phyloP scores from a whole-genome alignment of 2,329 filamentous ascomycete genomes.

The Fusarium chaquense region DNA sequence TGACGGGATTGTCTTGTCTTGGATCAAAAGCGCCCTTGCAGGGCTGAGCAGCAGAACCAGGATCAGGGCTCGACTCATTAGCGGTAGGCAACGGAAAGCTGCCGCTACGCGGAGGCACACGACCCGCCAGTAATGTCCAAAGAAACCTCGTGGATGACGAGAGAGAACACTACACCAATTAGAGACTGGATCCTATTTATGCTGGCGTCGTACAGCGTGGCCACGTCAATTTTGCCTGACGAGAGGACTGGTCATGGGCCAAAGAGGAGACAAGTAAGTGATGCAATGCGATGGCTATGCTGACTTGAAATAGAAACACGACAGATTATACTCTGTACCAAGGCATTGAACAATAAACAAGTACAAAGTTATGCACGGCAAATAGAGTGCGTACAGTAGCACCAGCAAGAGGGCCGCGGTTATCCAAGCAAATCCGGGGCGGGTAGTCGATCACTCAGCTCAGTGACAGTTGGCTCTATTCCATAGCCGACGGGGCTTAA shows the following conservation, averaged over 20 bases:
- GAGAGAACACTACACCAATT: conserved; percentile 19
- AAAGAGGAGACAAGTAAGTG: conserved; percentile 23
- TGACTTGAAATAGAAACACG: conserved; percentile 10
- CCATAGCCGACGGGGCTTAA: conserved; percentile 2
- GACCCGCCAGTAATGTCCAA: conserved; percentile 18
- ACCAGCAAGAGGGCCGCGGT: conserved; percentile 12
- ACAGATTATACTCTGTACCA: no score
- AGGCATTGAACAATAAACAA: conserved; percentile 18
- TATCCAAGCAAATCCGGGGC: conserved; percentile 43
- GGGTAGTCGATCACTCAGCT: conserved; percentile 41
- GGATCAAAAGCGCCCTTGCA: conserved; percentile 17
- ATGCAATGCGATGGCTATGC: conserved; percentile 21
- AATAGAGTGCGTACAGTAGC: conserved; percentile 38
- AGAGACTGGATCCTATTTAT: conserved; percentile 17
- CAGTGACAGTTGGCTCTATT: not conserved
- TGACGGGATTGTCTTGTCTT: not conserved
- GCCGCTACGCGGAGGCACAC: conserved; percentile 24
- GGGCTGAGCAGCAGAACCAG: conserved; percentile 28
- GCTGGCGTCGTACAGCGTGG: conserved; percentile 33
- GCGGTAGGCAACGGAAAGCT: conserved; percentile 30
- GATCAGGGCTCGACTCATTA: conserved; percentile 9
- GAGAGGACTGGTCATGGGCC: not conserved
- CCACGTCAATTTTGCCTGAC: conserved; percentile 32
- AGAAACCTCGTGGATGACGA: conserved; percentile 18
- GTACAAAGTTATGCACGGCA: conserved; percentile 30